Evolutionary conservation across 345 rosid species (phyloP), one percentile per base, ranked within the genome.

Genomic region (Eucalyptus erythrocorys): DNA sequence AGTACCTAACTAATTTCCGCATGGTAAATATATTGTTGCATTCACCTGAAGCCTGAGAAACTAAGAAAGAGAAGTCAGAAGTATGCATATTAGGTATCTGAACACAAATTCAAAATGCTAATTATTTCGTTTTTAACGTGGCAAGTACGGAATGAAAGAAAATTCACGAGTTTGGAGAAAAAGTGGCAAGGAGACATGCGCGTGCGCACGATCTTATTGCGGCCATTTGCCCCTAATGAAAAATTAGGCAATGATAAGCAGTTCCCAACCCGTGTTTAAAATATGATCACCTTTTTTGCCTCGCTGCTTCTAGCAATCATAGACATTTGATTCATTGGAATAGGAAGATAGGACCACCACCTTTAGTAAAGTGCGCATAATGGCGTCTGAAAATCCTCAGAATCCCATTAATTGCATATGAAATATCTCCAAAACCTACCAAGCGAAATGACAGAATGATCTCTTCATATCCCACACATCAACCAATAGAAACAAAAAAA

Each of bases 321-420:
- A 40, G 30, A 76, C 84, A 40, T 76, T 40, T 40, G 84, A 76
- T 76, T 76, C 27, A 76, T 21, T 76, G 47, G 84, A 76, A 40
- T 40, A 76, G 84, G 84, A 12, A 40, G 84, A 76, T 21, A 76
- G 84, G 84, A 76, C 47, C 84, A 76, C 84, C 84, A 76, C 47
- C 84, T 76, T 76, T 76, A 21, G 84, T 40, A 76, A 76, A 76
- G 84, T 76, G 84, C 47, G 47, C 84, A 76, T 76, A 76, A 76
- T 89, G 87, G 82, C 90, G 93, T 91, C 93, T 89, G 91, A 91
- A 86, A 55, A 53, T 85, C 68, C 40, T 24, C 90, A 86, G 88
- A 48, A 86, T 87, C 87, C 37, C 85, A 90, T 89, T 89, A 85
- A 90, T 88, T 90, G 88, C 90, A 13, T 85, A 85, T 87, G 64